Evolutionary conservation across 1,139 yeast species (phyloP).

Genomic region (Blastobotrys proliferans): DNA sequence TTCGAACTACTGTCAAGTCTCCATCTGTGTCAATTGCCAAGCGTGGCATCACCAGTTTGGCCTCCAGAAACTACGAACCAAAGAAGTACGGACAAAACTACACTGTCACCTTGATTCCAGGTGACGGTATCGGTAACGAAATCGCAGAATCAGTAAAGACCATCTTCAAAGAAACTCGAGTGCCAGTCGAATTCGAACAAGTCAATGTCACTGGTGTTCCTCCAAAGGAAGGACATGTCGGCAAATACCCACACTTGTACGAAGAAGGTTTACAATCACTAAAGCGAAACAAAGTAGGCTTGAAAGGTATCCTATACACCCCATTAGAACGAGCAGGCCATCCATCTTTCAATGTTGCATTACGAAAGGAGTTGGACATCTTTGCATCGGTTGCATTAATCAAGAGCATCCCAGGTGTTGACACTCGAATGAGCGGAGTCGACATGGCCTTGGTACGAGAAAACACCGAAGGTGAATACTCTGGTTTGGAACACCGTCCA

Average conservation of each 20-base stretch:
- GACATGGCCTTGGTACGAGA: constrained; percentile 96
- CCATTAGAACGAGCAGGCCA: constrained; percentile 71
- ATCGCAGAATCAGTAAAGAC: constrained; percentile 90
- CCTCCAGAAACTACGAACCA: constrained; percentile 47
- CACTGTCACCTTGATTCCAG: constrained; percentile 89
- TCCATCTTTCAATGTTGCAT: constrained; percentile 89
- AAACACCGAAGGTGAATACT: constrained; percentile 97
- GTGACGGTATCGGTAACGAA: constrained; percentile 97
- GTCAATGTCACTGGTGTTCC: constrained; percentile 82
- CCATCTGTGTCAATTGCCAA: constrained; percentile 16
- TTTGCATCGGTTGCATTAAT: constrained; percentile 91
- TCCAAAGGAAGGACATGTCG: constrained; percentile 39
- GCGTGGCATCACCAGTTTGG: constrained; percentile 23
- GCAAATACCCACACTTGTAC: constrained; percentile 52
- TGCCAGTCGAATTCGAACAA: constrained; percentile 94
- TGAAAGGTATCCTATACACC: constrained; percentile 93
- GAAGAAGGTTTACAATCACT: constrained; percentile 86
- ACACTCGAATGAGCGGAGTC: constrained; percentile 80
- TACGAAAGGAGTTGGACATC: constrained; percentile 93
- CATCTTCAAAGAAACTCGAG: constrained; percentile 77
- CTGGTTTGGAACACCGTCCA: constrained; percentile 96
- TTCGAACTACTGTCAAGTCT: constrained; percentile 3
- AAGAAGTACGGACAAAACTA: constrained; percentile 93
- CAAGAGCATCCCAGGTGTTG: constrained; percentile 92
- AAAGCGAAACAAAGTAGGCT: constrained; percentile 94